A percentile compares a stretch with the other conserved stretches of the same genome.
Conservation (phyloP, 805 yeast genomes). For the Yamadazyma olivae region DNA sequence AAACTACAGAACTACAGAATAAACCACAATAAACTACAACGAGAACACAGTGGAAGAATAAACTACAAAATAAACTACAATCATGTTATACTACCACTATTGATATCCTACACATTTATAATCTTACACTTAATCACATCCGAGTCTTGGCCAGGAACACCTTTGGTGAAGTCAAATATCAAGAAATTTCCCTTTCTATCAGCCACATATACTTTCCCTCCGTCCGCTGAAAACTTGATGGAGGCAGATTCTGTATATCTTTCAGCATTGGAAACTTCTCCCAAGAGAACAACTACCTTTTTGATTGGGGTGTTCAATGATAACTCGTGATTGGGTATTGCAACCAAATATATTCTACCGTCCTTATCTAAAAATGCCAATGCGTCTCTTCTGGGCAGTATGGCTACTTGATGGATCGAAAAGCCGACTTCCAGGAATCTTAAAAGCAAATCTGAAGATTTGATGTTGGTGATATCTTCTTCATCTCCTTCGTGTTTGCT, state of each 20-base stretch:
- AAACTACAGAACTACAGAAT: too few relatives aligned
- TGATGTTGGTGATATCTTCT: slow-evolving; percentile 46
- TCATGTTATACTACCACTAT: not conserved
- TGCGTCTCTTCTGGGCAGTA: slow-evolving; percentile 85
- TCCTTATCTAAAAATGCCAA: slow-evolving; percentile 76
- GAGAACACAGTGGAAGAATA: too few relatives aligned
- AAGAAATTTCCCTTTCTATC: slow-evolving; percentile 81
- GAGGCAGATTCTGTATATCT: slow-evolving; percentile 77
- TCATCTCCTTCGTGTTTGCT: slow-evolving; percentile 14
- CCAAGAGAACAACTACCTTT: slow-evolving; percentile 62
- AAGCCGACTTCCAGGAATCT: slow-evolving; percentile 80
- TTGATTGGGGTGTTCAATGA: slow-evolving; percentile 17
- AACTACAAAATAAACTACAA: too few relatives aligned
- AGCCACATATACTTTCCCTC: slow-evolving; percentile 70
- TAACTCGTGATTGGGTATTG: slow-evolving; percentile 48
- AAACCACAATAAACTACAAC: too few relatives aligned
- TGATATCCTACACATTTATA: slow-evolving; percentile 24
- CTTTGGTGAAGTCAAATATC: slow-evolving; percentile 86
- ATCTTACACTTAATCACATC: slow-evolving; percentile 68
- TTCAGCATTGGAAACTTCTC: slow-evolving; percentile 75
- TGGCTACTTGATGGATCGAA: slow-evolving; percentile 65
- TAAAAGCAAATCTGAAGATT: slow-evolving; percentile 34
- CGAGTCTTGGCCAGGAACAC: slow-evolving; percentile 64
- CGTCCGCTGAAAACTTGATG: slow-evolving; percentile 71
- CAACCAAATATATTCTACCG: slow-evolving; percentile 70